Base-by-base conservation (phyloP, 2,329 filamentous ascomycete species). In the Teratosphaeriaceae sp. region DNA sequence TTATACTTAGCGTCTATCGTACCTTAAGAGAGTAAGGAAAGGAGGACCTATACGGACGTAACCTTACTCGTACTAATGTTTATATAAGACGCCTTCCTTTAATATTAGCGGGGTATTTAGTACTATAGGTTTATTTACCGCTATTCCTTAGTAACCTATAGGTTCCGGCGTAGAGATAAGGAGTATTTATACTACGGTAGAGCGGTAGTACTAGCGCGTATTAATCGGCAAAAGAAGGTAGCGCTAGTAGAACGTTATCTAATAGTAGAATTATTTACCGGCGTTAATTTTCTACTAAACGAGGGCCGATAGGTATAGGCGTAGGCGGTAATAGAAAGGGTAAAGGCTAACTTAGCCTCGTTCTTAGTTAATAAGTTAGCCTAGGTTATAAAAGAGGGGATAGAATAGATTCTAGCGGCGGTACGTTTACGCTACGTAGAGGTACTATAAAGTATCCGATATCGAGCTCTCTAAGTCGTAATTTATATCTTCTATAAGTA, bases 31-130 rank as follows among this genome's bases (percentile, higher is more conserved):
- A 11, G 19, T 6, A 20, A 9, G 20, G 16, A 19, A 11, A 16
- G 20, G 5, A 22, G 9, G 9, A 12, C 9, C 6, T 20, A 20
- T 22, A 16, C 34, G 12, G 19, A 37, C 15, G 9, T 7, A 6
- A 37, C 34, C 16, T 16, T 37, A 22, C 9, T 9, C 9, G 34
- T 19, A 15, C 34, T 19, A 6, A 5, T 11, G 9, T 9, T 8
- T 9, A 20, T 37, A 16, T 16, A 37, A 16, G 34, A 37, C 34
- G 16, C 16, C 9, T 15, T 37, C 6, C 15, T 37, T 11, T 22
- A 37, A 16, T 37, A 37, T 37, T 19, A 19, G 20, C 34, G 34
- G 22, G 34, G 34, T 6, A 19, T 37, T 22, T 37, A 16, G 34
- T 37, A 16, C 15, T 37, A 20, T 16, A 11, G 34, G 9, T 37